Base-by-base conservation (phyloP, 805 yeast genomes). In the Hanseniaspora singularis region DNA sequence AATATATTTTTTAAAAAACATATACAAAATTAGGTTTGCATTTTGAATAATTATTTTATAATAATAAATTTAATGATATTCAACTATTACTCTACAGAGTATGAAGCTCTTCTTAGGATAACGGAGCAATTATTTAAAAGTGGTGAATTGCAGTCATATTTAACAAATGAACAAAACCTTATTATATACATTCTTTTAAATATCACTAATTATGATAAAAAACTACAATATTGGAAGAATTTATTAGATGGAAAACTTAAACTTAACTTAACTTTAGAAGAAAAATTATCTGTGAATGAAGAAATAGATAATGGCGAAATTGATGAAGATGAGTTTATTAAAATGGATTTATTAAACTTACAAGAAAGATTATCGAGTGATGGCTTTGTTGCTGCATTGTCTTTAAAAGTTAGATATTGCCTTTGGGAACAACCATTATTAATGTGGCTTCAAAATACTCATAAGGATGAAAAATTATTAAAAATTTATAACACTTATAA, bases 371-470 rank as follows among this genome's bases (percentile, higher is more conserved):
- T 63, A 58, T 72, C 65, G 26, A 77, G 77, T 1, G 52, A 61
- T 9, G 68, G 65, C 12, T 68, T 74, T 8, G 64, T 74, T 1
- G 67, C 80, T 58, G 64, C 77, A 60, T 51, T 81, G 34, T 79
- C 86, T 5, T 64, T 81, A 40, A 81, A 75, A 51, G 62, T 81
- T 19, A 66, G 89, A 52, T 81, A 79, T 53, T 69, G 81, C 11
- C 63, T 82, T 20, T 82, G 84, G 76, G 88, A 81, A 54, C 77
- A 74, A 26, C 50, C 50, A 2, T 26, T 47, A 11, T 31, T 20
- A 11, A 27, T 44, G n/a, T 44, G 48, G 48, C n/a, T 44, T 12
- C 30, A 37, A 22, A 32, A 44, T 44, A 38, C 28, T 20, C 15
- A 34, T 20, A 36, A 23, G n/a, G 50, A 40, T 6, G 16, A 15